Base-by-base conservation (phyloP, 805 yeast species). In the Lipomyces starkeyi region DNA sequence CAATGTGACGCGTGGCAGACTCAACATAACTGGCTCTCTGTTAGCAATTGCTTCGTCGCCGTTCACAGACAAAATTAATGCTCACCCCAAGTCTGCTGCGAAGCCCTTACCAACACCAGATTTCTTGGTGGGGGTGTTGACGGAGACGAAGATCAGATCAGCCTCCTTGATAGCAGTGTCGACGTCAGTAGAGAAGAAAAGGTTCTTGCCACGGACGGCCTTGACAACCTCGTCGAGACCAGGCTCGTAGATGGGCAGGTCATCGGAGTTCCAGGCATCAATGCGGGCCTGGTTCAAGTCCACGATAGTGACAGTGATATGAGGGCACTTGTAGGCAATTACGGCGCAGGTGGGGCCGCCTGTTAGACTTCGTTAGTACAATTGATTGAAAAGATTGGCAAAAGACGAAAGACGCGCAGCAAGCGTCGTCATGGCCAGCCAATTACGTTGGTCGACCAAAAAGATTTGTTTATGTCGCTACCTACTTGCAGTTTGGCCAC, bases 321-420 rank as follows among this genome's bases (percentile, higher is more conserved):
- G 59, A 27, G 76, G 76, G 59, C 69, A 69, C 63, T 72, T 69
- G 64, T 68, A 67, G 34, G 77, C 77, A 56, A 75, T 75, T 43
- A 75, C 76, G 14, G 77, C 75, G 40, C 76, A 75, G 58, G 77
- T 75, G 32, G 77, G 77, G 54, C 78, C 77, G 37, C 77, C 74
- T 69, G 52, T 53, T n/a, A n/a, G 2, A 9, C 13, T 13, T 14
- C 5, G 17, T 37, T 13, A 37, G 43, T 13, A 13, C 43, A 11
- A 29, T 29, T 29, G 32, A 29, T 29, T 29, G 32, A 29, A 29
- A 29, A 29, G 7, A 4, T 13, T 37, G 17, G 13, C 43, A 37
- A 37, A 37, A 9, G 14, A 37, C 43, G 43, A 14, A 37, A 37
- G 43, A 13, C 43, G 14, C 17, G 43, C 13, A 3, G 43, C 43